Base-by-base conservation (phyloP, 2,329 filamentous ascomycete species). In the Paecilomyces fulvus region DNA sequence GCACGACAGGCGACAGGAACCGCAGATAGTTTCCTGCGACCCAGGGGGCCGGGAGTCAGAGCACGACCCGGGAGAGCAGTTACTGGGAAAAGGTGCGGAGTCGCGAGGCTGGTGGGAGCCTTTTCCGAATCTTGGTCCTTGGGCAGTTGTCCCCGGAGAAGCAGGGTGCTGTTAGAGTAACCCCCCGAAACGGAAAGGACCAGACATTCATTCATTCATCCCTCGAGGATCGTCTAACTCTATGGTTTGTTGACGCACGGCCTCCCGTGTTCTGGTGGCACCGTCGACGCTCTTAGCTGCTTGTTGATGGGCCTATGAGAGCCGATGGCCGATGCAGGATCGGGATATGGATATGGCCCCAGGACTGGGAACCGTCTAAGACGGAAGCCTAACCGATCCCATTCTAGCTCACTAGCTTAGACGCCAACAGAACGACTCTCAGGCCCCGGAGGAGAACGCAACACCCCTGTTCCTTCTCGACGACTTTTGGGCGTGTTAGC, bases 71-170 rank as follows among this genome's bases (percentile, higher is more conserved):
- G 30, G 12, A 37, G 51, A 53, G 30, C 20, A 33, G 51, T 33
- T 53, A 31, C 51, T 53, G 51, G 51, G 51, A 30, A 8, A 23
- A n/a, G 49, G 51, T 25, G 51, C 33, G 51, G 30, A 33, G 51
- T 53, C 51, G 51, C 28, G 28, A 52, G 30, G 23, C 25, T 51
- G 49, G 49, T n/a, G 25, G 20, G 49, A 23, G 49, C 28, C 14
- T 52, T 52, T 52, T 52, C 37, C 37, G 51, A 25, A 28, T 23
- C 25, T 49, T 28, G 48, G 21, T 28, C 48, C 6, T n/a, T 49
- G 48, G 21, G 20, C 25, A 21, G 21, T 28, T 28, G 48, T 25
- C 48, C 37, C 37, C 37, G 37, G 37, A n/a, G 37, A 43, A 9
- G 37, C 37, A 43, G 37, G 37, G 37, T 43, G 37, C 37, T n/a